Conservation (phyloP, 495 filamentous ascomycete genomes). For the Penicillium tannophilum region DNA sequence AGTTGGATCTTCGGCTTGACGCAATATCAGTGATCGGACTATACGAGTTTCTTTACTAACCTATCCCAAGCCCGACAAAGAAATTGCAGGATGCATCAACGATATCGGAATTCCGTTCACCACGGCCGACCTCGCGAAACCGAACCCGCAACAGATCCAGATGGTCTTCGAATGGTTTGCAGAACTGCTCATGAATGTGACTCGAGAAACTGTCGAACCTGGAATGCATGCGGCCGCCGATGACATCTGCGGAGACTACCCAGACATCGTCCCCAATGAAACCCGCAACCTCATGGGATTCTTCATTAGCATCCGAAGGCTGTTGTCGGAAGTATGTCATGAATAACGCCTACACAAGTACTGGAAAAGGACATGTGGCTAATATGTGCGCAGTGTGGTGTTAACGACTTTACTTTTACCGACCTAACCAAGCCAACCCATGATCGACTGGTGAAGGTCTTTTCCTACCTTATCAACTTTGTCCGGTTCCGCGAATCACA, state of each 20-base stretch:
- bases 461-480: conserved; percentile 97
- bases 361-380: neutral
- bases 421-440: conserved; percentile 89
- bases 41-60: conserved; percentile 10
- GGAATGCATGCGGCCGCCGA: conserved; percentile 89
- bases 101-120: conserved; percentile 91
- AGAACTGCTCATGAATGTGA: conserved; percentile 88
- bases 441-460: conserved; percentile 83
- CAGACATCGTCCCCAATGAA: conserved; percentile 80
- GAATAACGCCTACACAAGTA: neutral
- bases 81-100: conserved; percentile 95
- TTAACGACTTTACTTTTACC: conserved; percentile 88
- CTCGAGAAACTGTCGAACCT: conserved; percentile 86
- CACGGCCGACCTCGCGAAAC: conserved; percentile 87
- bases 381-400: conserved; percentile 61
- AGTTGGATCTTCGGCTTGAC: conserved; percentile 18
- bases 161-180: conserved; percentile 98
- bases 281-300: conserved; percentile 93
- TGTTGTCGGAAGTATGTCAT: conserved; percentile 69
- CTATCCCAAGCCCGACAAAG: conserved; percentile 65
- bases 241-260: conserved; percentile 78
- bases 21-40: neutral
- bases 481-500: conserved; percentile 93
- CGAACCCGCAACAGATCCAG: conserved; percentile 90
- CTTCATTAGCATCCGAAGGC: conserved; percentile 72